Evolutionary conservation across 208 protist genomes (phyloP).

Genomic region (Trypanosoma vivax): DNA sequence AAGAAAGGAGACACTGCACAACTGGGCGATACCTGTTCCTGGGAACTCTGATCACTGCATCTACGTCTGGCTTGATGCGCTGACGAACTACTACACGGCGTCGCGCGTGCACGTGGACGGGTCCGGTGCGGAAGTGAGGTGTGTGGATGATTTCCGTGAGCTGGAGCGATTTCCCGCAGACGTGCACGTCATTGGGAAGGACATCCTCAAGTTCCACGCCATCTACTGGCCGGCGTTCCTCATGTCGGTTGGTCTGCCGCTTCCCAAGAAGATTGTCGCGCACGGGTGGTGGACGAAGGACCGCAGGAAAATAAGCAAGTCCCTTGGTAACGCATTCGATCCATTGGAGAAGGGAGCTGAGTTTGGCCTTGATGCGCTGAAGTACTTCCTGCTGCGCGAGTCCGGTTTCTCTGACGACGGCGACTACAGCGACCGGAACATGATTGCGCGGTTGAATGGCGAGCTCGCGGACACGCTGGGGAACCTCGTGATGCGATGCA

Average conservation of each 20-base stretch:
- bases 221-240: constrained; percentile 99
- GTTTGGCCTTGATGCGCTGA: constrained; percentile 87
- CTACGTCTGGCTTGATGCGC: constrained; percentile 99
- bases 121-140: constrained; percentile 29
- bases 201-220: constrained; percentile 99
- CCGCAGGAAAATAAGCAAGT: constrained; percentile 96
- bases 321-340: constrained; percentile 96
- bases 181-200: constrained; percentile 96
- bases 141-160: constrained; percentile 30
- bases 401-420: constrained; percentile 90
- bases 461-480: constrained; percentile 93
- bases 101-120: constrained; percentile 29
- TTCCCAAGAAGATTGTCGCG: constrained; percentile 87
- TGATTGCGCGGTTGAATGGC: constrained; percentile 80
- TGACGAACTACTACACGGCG: constrained; percentile 98
- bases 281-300: constrained; percentile 96
- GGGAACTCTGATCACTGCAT: constrained; percentile 92
- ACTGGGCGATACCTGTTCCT: constrained; percentile 98
- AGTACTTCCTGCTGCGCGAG: constrained; percentile 96
- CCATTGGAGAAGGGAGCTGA: constrained; percentile 76
- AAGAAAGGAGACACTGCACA: constrained; percentile 64
- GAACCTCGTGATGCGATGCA: constrained; percentile 88
- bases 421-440: constrained; percentile 91
- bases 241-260: constrained; percentile 88
- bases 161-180: constrained; percentile 75